Evolutionary conservation across 2,329 filamentous ascomycete genomes (phyloP).

Genomic region (Colletotrichum sp.): DNA sequence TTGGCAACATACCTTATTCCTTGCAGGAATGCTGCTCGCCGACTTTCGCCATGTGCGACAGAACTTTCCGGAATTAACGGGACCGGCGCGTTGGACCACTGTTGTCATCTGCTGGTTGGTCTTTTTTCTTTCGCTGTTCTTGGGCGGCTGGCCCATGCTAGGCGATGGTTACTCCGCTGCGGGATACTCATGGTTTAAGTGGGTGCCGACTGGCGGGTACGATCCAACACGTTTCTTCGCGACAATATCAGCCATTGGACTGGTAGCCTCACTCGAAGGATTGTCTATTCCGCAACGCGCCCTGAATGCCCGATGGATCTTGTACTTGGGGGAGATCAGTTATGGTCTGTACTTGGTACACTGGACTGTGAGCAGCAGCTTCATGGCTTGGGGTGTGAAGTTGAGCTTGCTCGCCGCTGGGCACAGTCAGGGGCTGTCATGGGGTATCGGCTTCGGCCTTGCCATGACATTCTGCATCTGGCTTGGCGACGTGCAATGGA

Average conservation of each 20-base stretch:
- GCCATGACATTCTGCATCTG: constrained; percentile 33
- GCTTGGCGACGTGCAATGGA: constrained; percentile 52
- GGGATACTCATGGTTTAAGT: constrained; percentile 14
- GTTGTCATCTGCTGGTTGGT: background rate
- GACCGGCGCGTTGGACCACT: background rate
- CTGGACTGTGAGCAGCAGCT: constrained; percentile 35
- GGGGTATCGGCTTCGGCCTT: background rate
- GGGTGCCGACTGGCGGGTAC: background rate
- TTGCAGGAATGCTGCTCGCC: constrained; percentile 10
- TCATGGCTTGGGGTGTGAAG: background rate
- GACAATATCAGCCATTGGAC: background rate
- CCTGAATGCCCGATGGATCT: constrained; percentile 62
- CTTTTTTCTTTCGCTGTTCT: background rate
- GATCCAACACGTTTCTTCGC: background rate
- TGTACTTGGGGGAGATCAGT: constrained; percentile 67
- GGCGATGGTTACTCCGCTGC: background rate
- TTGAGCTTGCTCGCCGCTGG: background rate
- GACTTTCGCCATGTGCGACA: background rate
- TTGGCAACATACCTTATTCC: constrained; percentile 6
- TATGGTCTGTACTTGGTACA: constrained; percentile 70
- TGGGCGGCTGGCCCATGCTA: background rate
- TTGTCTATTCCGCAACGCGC: constrained; percentile 53
- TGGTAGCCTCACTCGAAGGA: constrained; percentile 1
- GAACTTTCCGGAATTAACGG: background rate
- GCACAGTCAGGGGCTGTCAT: background rate